These are phyloP conservation scores for Helicocarpus griseus DNA, from an alignment of 2,329 filamentous ascomycete species.

Conservation along the genomic window DNA sequence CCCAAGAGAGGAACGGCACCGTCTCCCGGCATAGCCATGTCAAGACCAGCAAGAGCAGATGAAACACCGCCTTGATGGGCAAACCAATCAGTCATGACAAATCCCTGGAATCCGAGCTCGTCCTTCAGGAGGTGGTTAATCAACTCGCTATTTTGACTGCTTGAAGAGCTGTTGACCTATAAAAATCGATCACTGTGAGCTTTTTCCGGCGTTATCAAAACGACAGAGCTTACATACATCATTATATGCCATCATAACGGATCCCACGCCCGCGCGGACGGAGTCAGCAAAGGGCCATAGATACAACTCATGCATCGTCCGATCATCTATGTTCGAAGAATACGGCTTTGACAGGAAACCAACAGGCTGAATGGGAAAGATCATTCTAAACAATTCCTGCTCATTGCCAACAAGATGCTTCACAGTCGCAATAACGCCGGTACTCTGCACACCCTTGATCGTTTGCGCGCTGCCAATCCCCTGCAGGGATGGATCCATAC, in stretches of 20 bases:
- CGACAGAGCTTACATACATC: constrained; percentile 20
- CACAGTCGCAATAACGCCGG: constrained; percentile 47
- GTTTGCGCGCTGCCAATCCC: constrained; percentile 42
- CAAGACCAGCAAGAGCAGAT: constrained; percentile 53
- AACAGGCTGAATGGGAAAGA: constrained; percentile 24
- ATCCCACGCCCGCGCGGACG: constrained; percentile 38
- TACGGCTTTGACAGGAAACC: constrained; percentile 19
- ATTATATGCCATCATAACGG: constrained; percentile 36
- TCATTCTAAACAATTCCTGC: constrained; percentile 41
- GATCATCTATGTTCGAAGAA: constrained; percentile 43
- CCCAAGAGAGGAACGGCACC: constrained; percentile 43
- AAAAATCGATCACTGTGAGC: background rate
- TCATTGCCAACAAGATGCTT: constrained; percentile 49
- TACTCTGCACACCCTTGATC: constrained; percentile 47
- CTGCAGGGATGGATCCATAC: constrained; percentile 57
- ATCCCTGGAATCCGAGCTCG: constrained; percentile 64
- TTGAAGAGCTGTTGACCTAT: constrained; percentile 55
- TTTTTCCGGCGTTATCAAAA: background rate
- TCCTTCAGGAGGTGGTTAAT: constrained; percentile 63
- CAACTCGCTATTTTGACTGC: constrained; percentile 58
- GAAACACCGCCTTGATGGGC: constrained; percentile 52
- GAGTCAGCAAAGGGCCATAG: constrained; percentile 44
- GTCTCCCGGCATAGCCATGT: constrained; percentile 63
- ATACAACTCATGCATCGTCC: constrained; percentile 38
- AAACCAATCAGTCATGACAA: constrained; percentile 61